Evolutionary conservation across 2,329 filamentous ascomycete genomes (phyloP).

Genomic region (Alternaria gansuensis): DNA sequence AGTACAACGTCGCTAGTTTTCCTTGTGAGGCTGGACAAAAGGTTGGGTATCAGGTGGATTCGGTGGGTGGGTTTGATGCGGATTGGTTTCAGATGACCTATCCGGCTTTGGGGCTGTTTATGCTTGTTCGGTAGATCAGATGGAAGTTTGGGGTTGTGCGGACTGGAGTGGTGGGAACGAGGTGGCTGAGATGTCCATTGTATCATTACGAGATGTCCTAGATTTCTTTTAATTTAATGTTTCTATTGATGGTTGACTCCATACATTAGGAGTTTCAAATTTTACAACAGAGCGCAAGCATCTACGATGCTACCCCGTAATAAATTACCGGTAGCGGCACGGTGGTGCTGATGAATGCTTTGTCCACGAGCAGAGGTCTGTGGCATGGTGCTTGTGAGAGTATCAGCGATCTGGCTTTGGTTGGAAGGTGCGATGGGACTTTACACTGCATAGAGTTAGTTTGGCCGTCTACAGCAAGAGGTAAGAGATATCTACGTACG

Average conservation of each 20-base stretch:
- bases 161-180: background rate
- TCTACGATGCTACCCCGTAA: too few relatives aligned
- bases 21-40: slow-evolving; percentile 39
- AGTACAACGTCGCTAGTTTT: slow-evolving; percentile 32
- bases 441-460: too few relatives aligned
- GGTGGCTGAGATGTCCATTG: background rate
- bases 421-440: too few relatives aligned
- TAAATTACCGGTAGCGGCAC: too few relatives aligned
- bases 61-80: slow-evolving; percentile 34
- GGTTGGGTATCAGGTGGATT: slow-evolving; percentile 38
- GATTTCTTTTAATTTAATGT: background rate
- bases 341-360: too few relatives aligned
- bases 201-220: slow-evolving; percentile 1
- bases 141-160: background rate
- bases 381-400: too few relatives aligned
- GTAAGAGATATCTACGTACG: too few relatives aligned
- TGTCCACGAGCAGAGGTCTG: too few relatives aligned
- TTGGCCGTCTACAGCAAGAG: too few relatives aligned
- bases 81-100: slow-evolving; percentile 41
- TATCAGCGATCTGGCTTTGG: too few relatives aligned
- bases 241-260: background rate
- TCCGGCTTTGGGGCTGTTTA: slow-evolving; percentile 38
- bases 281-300: too few relatives aligned
- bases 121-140: slow-evolving; percentile 19
- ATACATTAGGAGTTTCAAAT: background rate